phyloP scores from a whole-genome alignment of 2,329 filamentous ascomycete species.

The Ceratocystis huliohia region DNA sequence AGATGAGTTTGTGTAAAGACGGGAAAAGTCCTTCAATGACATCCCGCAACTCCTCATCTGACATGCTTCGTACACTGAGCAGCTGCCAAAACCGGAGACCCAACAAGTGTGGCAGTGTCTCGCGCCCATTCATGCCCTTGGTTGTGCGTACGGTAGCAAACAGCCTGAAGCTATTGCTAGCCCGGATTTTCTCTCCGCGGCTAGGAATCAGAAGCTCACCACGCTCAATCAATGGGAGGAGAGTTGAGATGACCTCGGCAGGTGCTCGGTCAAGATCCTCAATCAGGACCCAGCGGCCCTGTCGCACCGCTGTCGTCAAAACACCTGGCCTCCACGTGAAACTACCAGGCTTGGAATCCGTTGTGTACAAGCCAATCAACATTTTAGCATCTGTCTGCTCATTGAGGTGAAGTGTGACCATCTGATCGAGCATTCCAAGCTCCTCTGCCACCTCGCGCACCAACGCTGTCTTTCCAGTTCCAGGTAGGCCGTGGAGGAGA shows the following conservation, averaged over 20 bases:
- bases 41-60: constrained; percentile 56
- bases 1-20: constrained; percentile 48
- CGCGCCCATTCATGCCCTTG: constrained; percentile 51
- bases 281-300: constrained; percentile 93
- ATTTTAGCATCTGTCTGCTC: constrained; percentile 98
- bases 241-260: constrained; percentile 83
- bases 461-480: constrained; percentile 80
- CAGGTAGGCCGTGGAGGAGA: constrained; percentile 68
- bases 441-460: constrained; percentile 70
- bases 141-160: constrained; percentile 81
- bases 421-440: constrained; percentile 63
- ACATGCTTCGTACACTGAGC: constrained; percentile 55
- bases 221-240: constrained; percentile 83
- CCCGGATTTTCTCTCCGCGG: constrained; percentile 72
- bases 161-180: constrained; percentile 74
- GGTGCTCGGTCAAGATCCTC: constrained; percentile 94
- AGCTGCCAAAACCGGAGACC: constrained; percentile 77
- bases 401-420: constrained; percentile 92
- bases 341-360: constrained; percentile 71
- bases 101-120: constrained; percentile 60
- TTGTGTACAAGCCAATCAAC: constrained; percentile 86
- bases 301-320: constrained; percentile 80
- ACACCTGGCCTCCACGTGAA: constrained; percentile 90
- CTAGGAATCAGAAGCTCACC: constrained; percentile 84
- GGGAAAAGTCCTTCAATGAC: constrained; percentile 63